phyloP scores from a whole-genome alignment of 371 early-diverging fungal species.

The Basidiobolus heterosporus region DNA sequence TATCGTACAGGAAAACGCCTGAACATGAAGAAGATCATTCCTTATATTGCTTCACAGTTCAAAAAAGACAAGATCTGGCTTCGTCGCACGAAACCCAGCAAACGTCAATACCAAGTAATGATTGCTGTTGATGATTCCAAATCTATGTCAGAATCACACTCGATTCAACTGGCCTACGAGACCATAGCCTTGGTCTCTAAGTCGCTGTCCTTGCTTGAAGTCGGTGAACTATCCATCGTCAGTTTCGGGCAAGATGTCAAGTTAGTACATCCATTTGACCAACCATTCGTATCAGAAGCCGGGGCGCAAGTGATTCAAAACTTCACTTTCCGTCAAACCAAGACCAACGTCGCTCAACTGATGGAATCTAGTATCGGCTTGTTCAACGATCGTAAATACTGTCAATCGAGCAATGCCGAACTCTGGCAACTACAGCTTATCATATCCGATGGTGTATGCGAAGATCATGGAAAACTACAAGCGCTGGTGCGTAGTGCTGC shows the following conservation, averaged over 20 bases:
- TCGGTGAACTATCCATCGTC: conserved; percentile 76
- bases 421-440: conserved; percentile 92
- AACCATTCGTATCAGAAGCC: conserved; percentile 69
- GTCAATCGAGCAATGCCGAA: conserved; percentile 29
- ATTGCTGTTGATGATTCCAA: conserved; percentile 97
- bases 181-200: conserved; percentile 79
- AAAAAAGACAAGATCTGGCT: conserved; percentile 99
- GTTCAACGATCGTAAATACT: conserved; percentile 46
- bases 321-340: conserved; percentile 82
- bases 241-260: conserved; percentile 80
- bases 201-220: conserved; percentile 84
- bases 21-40: conserved; percentile 98
- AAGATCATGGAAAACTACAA: conserved; percentile 70
- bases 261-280: conserved; percentile 82
- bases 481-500: conserved; percentile 65
- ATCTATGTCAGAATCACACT: conserved; percentile 84
- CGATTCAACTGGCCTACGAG: conserved; percentile 84
- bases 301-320: conserved; percentile 74
- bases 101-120: conserved; percentile 95
- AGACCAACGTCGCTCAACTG: conserved; percentile 67
- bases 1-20: conserved; percentile 98
- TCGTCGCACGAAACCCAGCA: conserved; percentile 91
- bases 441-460: conserved; percentile 92
- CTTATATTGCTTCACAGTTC: conserved; percentile 96
- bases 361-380: conserved; percentile 61